Base-by-base conservation (phyloP, 495 filamentous ascomycete species). In the Tirmania nivea region DNA sequence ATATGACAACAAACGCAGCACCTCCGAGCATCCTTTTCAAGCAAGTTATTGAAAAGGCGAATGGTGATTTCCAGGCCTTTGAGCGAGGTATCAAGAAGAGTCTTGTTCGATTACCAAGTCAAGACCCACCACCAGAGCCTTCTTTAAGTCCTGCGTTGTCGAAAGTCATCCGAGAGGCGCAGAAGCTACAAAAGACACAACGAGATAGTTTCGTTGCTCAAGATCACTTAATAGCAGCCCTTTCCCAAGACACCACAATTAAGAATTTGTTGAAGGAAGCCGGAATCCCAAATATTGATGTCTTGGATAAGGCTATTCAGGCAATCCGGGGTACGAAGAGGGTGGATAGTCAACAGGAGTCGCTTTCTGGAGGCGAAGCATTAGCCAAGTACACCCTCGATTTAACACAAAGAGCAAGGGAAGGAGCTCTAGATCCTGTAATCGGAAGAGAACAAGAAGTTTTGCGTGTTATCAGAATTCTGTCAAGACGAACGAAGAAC, bases 371-470 rank as follows among this genome's bases (percentile, higher is more conserved):
- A 65, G 81, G 84, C 61, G 90, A 97, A 68, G 92, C 89, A 58
- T 72, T 97, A 37, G 85, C 87, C 68, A 97, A 94, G 60, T 97
- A 90, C 70, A 94, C 90, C 35, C 89, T 95, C 59, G 90, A 97
- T 67, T 86, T 97, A 85, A 97, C 90, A 10, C 72, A 81, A 21
- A 74, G 90, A 76, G 90, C 90, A 34, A 74, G 90, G 56, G 90
- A 96, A 64, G 90, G 92, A 52, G 95, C 94, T 72, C 89, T 97
- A 54, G 90, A 97, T 63, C 90, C 90, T 1, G 90, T 97, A 55
- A 97, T 97, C 66, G 90, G 90, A 20, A 75, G 90, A 67, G 90
- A 96, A 63, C 90, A 96, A 65, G 90, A 97, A 66, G 95, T 96
- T 59, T 73, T 90, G 59, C 78, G 90, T 55, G 90, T 96, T 10